A percentile compares a stretch with the other conserved stretches of the same genome.
Conservation (phyloP, 2,329 filamentous ascomycete genomes). For the Exophiala oligosperma region DNA sequence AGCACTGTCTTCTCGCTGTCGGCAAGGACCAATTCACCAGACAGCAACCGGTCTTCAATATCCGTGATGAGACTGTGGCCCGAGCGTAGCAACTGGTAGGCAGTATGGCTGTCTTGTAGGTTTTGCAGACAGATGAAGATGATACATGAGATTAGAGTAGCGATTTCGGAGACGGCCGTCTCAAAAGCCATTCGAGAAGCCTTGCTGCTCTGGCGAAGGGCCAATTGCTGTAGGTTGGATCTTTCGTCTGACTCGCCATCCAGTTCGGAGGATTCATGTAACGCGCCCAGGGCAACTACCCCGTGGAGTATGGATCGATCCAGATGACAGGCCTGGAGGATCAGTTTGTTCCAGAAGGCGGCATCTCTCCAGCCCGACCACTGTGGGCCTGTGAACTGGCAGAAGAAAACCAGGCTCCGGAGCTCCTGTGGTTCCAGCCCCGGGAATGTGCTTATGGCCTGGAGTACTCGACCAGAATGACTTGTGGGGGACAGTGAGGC, state of each 20-base stretch:
- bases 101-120: slow-evolving; percentile 26
- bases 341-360: slow-evolving; percentile 33
- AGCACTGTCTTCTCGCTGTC: slow-evolving; percentile 26
- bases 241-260: slow-evolving; percentile 21
- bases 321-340: slow-evolving; percentile 33
- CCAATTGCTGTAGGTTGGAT: slow-evolving; percentile 20
- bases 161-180: slow-evolving; percentile 24
- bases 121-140: slow-evolving; percentile 32
- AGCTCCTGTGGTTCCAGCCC: slow-evolving; percentile 20
- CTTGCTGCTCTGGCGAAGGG: slow-evolving; percentile 25
- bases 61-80: slow-evolving; percentile 25
- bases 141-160: slow-evolving; percentile 29
- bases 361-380: slow-evolving; percentile 29
- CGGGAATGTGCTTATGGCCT: slow-evolving; percentile 19
- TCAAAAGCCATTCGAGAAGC: slow-evolving; percentile 23
- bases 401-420: slow-evolving; percentile 27
- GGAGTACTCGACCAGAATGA: slow-evolving; percentile 12
- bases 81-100: slow-evolving; percentile 26
- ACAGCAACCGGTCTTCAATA: slow-evolving; percentile 17
- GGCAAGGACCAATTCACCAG: slow-evolving; percentile 20
- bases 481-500: slow-evolving; percentile 17
- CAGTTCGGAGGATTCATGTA: slow-evolving; percentile 31
- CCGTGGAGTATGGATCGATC: slow-evolving; percentile 34
- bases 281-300: slow-evolving; percentile 33
- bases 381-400: slow-evolving; percentile 25